phyloP scores from a whole-genome alignment of 2,329 filamentous ascomycete genomes.

The Diaporthe sp. region DNA sequence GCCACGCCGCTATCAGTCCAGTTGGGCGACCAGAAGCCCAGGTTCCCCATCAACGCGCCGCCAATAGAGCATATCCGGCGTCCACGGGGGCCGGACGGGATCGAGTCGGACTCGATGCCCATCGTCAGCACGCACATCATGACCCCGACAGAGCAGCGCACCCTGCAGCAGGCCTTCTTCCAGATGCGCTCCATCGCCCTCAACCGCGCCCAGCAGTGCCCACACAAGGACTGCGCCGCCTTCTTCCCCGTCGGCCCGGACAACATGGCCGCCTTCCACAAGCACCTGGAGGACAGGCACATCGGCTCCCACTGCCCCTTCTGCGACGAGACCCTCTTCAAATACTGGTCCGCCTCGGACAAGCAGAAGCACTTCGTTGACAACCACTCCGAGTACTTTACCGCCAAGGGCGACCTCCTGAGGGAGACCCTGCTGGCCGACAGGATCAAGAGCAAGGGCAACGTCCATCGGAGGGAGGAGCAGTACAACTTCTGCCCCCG shows the following conservation, averaged over 20 bases:
- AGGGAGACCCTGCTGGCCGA: slow-evolving; percentile 15
- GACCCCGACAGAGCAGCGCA: slow-evolving; percentile 52
- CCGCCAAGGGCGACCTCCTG: slow-evolving; percentile 23
- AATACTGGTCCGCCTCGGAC: slow-evolving; percentile 43
- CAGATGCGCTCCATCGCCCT: slow-evolving; percentile 47
- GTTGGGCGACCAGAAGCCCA: slow-evolving; percentile 43
- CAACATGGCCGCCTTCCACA: slow-evolving; percentile 40
- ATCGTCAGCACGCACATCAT: slow-evolving; percentile 50
- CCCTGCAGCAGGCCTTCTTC: slow-evolving; percentile 49
- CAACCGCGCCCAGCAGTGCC: slow-evolving; percentile 50
- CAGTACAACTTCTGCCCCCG: slow-evolving; percentile 36
- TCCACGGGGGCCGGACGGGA: slow-evolving; percentile 40
- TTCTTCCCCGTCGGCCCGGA: slow-evolving; percentile 45
- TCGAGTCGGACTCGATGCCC: slow-evolving; percentile 44
- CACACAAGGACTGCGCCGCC: slow-evolving; percentile 49
- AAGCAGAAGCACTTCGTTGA: slow-evolving; percentile 43
- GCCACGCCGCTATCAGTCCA: slow-evolving; percentile 39
- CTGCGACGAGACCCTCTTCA: slow-evolving; percentile 46
- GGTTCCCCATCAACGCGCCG: slow-evolving; percentile 48
- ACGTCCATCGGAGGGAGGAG: slow-evolving; percentile 31
- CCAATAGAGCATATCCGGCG: slow-evolving; percentile 50
- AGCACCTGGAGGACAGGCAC: slow-evolving; percentile 51
- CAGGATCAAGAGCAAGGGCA: not conserved
- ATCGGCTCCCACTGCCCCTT: slow-evolving; percentile 47
- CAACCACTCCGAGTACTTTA: slow-evolving; percentile 42